Evolutionary conservation across 257 asterid species (phyloP), one percentile per base, ranked within the genome.

Genomic region (Apocynum venetum): DNA sequence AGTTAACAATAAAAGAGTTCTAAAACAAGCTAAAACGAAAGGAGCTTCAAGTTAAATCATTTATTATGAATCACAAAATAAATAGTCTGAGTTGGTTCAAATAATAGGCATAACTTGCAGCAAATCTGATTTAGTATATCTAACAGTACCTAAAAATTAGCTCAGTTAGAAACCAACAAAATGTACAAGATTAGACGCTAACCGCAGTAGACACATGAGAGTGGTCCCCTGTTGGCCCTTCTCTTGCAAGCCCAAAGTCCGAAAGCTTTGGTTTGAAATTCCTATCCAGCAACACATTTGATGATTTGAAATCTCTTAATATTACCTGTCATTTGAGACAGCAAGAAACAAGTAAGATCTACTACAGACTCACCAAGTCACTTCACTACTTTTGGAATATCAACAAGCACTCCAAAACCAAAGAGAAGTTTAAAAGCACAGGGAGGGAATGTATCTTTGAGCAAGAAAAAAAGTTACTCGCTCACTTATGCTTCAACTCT

Each of bases 181-280:
- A 74, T 38, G 36, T 43, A 38, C n/a, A 19, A 25, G 2, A 12
- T 36, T 19, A 20, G 19, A 63, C 43, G 86, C 96, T 86, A 82
- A 93, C 98, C 31, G 94, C 98, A 1, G 98, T 94, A 73, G 98
- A 94, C 44, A 94, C 98, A 48, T 94, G 98, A 83, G 93, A 85
- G 40, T 46, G 89, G 76, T 85, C 94, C 51, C 90, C 97, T 11
- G 78, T 72, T 25, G 98, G 98, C 31, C 98, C 98, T 86, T 92
- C 98, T 85, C 98, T 89, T 71, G 98, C 98, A 78, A 94, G 97
- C 77, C 98, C 98, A 78, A 94, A 94, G 87, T 94, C 97, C 0
- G 98, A 94, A 76, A 94, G 89, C 86, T 85, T 94, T 17, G 98
- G 85, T 36, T 80, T 87, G 82, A 94, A 92, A 55, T 90, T 89